Evolutionary conservation across 2,329 filamentous ascomycete species (phyloP).

Genomic region (Microsporum ferrugineum): DNA sequence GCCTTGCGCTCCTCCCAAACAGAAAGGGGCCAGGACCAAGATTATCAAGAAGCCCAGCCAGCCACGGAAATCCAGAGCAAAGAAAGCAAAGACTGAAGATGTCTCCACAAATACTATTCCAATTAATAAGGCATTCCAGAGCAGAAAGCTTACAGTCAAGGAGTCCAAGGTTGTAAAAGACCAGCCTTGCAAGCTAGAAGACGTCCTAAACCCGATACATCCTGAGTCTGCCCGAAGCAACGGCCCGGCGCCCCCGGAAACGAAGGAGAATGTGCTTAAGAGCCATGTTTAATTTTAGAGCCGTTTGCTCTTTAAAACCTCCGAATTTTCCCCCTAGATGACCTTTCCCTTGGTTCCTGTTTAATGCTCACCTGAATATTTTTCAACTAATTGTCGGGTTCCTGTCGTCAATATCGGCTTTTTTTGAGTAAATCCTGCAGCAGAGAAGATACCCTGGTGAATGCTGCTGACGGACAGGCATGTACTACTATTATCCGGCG

Average conservation of each 20-base stretch:
- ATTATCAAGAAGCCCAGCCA: neutral
- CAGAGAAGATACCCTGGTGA: neutral
- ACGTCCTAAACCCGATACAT: neutral
- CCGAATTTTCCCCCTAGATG: neutral
- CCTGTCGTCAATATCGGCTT: neutral
- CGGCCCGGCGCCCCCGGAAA: neutral
- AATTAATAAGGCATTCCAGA: conserved; percentile 9
- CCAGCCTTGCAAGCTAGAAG: neutral
- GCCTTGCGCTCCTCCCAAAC: neutral
- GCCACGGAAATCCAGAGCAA: conserved; percentile 8
- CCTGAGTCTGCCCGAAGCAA: conserved; percentile 4
- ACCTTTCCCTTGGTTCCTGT: neutral
- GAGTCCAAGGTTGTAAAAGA: neutral
- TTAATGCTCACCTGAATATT: neutral
- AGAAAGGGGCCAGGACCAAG: neutral
- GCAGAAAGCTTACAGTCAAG: conserved; percentile 7
- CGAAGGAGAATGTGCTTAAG: neutral
- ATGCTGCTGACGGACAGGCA: neutral
- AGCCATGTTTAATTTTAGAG: neutral
- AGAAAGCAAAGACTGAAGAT: neutral
- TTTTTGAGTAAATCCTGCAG: neutral
- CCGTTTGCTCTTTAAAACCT: neutral
- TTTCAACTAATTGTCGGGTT: neutral
- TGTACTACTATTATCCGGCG: neutral
- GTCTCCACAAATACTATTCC: conserved; percentile 1